Percentiles rank a stretch among this genome's conserved stretches.
Evolutionary conservation across 805 yeast genomes (phyloP).

Genomic region (Ogataea wickerhamii): DNA sequence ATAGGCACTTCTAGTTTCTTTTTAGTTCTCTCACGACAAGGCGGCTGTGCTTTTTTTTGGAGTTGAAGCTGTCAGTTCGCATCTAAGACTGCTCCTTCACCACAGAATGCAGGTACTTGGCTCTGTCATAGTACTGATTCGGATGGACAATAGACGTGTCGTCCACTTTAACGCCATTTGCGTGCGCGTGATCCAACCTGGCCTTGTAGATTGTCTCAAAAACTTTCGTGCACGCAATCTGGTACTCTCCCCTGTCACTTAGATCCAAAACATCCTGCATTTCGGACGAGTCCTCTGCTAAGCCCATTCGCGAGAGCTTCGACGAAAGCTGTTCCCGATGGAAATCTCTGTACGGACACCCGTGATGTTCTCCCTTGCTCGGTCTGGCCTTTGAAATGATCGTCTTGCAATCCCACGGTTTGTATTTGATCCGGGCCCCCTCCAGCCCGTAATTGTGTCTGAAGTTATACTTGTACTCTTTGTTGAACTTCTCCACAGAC

Average conservation of each 20-base stretch:
- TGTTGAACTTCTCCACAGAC: constrained; percentile 72
- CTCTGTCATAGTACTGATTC: constrained; percentile 79
- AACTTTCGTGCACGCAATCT: constrained; percentile 85
- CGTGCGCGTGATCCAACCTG: constrained; percentile 34
- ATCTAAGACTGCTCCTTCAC: too few relatives aligned
- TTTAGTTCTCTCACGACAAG: too few relatives aligned
- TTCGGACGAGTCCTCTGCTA: constrained; percentile 47
- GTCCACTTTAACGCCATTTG: constrained; percentile 42
- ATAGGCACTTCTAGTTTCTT: too few relatives aligned
- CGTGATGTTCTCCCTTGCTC: constrained; percentile 67
- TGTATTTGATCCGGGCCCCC: constrained; percentile 82
- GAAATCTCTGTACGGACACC: constrained; percentile 88
- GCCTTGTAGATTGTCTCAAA: constrained; percentile 67
- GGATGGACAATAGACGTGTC: constrained; percentile 78
- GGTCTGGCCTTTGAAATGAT: constrained; percentile 74
- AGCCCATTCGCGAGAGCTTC: constrained; percentile 61
- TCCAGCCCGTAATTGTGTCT: constrained; percentile 89
- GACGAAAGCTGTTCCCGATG: constrained; percentile 56
- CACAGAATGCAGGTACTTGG: constrained; percentile 32
- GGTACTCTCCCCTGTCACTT: constrained; percentile 66
- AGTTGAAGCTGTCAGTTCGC: too few relatives aligned
- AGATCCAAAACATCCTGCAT: constrained; percentile 63
- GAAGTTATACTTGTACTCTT: constrained; percentile 84
- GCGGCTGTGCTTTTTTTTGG: too few relatives aligned
- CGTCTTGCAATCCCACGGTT: constrained; percentile 80